Percentiles rank a stretch among this genome's conserved stretches.
Evolutionary conservation across 2,329 filamentous ascomycete species (phyloP).

Genomic region (Diplodia scrobiculata): DNA sequence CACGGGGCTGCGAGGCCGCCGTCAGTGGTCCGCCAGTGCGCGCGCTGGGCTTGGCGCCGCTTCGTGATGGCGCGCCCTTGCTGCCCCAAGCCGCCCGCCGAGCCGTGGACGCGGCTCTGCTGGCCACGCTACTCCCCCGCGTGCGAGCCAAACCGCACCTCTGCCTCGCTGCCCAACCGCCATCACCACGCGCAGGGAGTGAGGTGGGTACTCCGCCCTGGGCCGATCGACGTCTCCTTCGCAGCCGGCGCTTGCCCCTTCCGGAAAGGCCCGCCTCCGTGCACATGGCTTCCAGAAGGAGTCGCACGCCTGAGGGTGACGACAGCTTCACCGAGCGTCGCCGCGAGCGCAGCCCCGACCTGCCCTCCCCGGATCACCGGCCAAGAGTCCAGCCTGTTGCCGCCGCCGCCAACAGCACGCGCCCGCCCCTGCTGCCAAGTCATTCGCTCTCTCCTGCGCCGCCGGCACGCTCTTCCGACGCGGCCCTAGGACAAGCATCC

Average conservation of each 20-base stretch:
- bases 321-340: background rate
- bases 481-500: background rate
- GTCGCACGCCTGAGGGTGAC: background rate
- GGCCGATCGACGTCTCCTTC: constrained; percentile 15
- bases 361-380: background rate
- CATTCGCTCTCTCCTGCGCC: background rate
- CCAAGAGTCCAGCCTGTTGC: background rate
- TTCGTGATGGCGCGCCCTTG: background rate
- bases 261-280: constrained; percentile 4
- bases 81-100: background rate
- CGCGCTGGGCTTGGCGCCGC: background rate
- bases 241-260: background rate
- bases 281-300: constrained; percentile 6
- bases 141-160: constrained; percentile 2
- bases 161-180: background rate
- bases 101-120: constrained; percentile 12
- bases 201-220: background rate
- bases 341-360: background rate
- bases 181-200: background rate
- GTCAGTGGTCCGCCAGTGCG: background rate
- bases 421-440: background rate
- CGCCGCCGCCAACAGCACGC: background rate
- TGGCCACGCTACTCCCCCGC: background rate
- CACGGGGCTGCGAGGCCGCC: background rate
- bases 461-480: constrained; percentile 20